A percentile compares a stretch with the other conserved stretches of the same genome.
These are phyloP conservation scores for Clitoria ternatea DNA, from an alignment of 306 rosid species.

Conservation along the genomic window DNA sequence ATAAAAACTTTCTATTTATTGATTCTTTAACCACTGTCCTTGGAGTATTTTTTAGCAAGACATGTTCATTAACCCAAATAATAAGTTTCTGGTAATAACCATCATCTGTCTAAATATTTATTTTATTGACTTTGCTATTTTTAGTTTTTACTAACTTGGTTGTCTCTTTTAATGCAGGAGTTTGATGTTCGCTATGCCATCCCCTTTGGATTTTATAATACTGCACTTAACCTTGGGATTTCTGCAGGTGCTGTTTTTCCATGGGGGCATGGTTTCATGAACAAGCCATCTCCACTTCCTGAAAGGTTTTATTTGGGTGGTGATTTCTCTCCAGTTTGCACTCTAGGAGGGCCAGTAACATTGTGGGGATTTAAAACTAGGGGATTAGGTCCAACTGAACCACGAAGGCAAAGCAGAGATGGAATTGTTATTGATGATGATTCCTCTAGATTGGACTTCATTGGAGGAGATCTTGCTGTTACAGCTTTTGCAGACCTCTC, in stretches of 20 bases:
- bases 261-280: conserved; percentile 81
- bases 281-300: conserved; percentile 82
- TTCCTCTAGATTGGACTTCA: conserved; percentile 53
- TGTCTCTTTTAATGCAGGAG: conserved; percentile 53
- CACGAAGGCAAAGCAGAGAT: conserved; percentile 52
- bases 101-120: background rate
- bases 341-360: conserved; percentile 78
- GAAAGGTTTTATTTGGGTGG: conserved; percentile 95
- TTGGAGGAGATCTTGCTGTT: conserved; percentile 98
- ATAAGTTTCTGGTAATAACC: background rate
- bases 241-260: conserved; percentile 81
- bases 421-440: conserved; percentile 43
- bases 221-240: conserved; percentile 86
- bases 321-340: conserved; percentile 91
- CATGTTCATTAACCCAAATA: conserved; percentile 1
- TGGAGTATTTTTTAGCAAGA: background rate
- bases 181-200: conserved; percentile 82
- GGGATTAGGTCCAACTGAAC: conserved; percentile 88
- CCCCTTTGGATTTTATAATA: conserved; percentile 79
- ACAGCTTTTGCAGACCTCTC: conserved; percentile 93
- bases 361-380: conserved; percentile 91
- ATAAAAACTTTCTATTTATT: no score
- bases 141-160: conserved; percentile 16
- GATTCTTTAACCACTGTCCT: no score
- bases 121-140: background rate